phyloP scores from a whole-genome alignment of 257 asterid species.

The Plantago major region DNA sequence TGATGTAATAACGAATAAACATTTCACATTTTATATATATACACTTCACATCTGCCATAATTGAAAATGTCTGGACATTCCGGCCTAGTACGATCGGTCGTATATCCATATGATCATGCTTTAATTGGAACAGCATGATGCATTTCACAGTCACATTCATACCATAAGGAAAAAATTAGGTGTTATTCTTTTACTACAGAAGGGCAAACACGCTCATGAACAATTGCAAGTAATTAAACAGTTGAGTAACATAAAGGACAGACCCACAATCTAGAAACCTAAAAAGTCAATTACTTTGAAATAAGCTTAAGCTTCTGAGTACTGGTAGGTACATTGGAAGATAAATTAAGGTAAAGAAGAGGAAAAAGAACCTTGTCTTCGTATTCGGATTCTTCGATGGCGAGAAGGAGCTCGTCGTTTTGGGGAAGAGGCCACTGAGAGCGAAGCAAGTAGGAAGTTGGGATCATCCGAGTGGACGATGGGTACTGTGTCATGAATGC shows the following conservation, averaged over 20 bases:
- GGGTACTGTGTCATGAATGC: slow-evolving; percentile 79
- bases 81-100: no score
- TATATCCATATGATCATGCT: no score
- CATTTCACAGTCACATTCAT: no score
- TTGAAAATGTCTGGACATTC: no score
- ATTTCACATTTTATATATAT: no score
- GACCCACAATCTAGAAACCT: background rate
- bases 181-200: no score
- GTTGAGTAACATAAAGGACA: background rate
- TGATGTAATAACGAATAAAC: no score
- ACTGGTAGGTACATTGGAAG: slow-evolving; percentile 1
- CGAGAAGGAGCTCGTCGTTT: slow-evolving; percentile 76
- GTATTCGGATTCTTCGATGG: slow-evolving; percentile 83
- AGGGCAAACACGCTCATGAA: background rate
- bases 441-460: slow-evolving; percentile 73
- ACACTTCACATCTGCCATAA: no score
- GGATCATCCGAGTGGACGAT: slow-evolving; percentile 65
- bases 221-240: background rate
- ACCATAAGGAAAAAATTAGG: no score
- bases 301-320: background rate
- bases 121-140: no score
- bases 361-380: slow-evolving; percentile 65
- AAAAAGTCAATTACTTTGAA: background rate
- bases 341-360: background rate
- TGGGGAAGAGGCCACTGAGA: slow-evolving; percentile 92